Base-by-base conservation (phyloP, 805 yeast genomes). In the Ogataea degrootiae region DNA sequence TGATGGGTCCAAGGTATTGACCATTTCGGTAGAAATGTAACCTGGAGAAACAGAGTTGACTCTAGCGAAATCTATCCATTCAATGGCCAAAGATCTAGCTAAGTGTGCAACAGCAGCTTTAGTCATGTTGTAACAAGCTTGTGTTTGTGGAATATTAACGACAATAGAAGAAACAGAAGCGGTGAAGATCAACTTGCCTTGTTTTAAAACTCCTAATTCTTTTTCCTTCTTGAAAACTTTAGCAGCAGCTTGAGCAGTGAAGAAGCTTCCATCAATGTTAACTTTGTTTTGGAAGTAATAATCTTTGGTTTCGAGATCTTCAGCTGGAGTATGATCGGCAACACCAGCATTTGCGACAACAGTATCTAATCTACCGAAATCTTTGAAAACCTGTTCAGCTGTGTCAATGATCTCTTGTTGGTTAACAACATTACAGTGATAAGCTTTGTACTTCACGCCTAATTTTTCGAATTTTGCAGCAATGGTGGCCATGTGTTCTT, bases 161-260 rank as follows among this genome's bases (percentile, higher is more conserved):
- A 76, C 75, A 62, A 73, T 79, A 9, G 74, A 80, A 12, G 79
- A 73, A 79, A 76, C 75, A 19, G 80, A 75, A 6, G 79, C 81
- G 15, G 82, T 76, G 62, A 75, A 71, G 47, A 76, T 69, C 52
- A 76, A 62, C 9, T 79, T 74, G 31, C 82, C 82, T 39, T 59
- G 62, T 39, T 59, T 62, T 29, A 76, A 75, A 54, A 26, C 1
- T 9, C 31, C 31, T 11, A 26, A 26, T 26, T 26, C 31, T 26
- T 26, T 26, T 11, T 74, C 69, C 47, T 67, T 61, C 55, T 70
- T 69, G 67, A 76, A 76, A 34, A 76, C 61, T 46, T 61, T 64
- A 23, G 81, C 82, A 22, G 72, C 73, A 39, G 69, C 68, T 57
- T 74, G 75, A 43, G 80, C 72, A 62, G 80, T 76, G 56, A 73